A percentile compares a stretch with the other conserved stretches of the same genome.
Conservation (phyloP, 257 asterid genomes). For the Ilex aquifolium region DNA sequence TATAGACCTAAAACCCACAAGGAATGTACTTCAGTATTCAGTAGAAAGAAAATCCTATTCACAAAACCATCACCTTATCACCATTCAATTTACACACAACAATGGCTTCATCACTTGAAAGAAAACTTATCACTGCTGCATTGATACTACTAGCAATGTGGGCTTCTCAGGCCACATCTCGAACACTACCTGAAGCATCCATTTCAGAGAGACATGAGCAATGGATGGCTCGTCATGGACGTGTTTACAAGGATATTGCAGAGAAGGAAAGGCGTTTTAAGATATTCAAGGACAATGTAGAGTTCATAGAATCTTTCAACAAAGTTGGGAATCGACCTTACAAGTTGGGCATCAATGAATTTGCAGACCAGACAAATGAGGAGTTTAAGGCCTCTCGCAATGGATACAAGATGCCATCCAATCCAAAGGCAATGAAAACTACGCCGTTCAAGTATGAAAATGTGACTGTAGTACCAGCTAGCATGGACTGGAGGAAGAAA, state of each 20-base stretch:
- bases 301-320: not conserved
- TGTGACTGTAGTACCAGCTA: constrained; percentile 23
- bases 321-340: not conserved
- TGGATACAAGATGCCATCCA: not conserved
- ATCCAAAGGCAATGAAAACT: constrained; percentile 3
- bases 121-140: not conserved
- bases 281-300: not conserved
- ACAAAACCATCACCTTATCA: too few species aligned
- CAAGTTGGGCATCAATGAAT: not conserved
- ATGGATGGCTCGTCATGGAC: constrained; percentile 27
- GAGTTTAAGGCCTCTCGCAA: not conserved
- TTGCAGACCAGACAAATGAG: not conserved
- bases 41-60: too few species aligned
- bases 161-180: not conserved
- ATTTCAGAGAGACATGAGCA: constrained; percentile 21
- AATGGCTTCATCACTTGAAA: not conserved
- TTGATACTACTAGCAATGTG: not conserved
- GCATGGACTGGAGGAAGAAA: constrained; percentile 33
- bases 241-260: not conserved
- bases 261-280: not conserved
- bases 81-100: not conserved
- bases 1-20: too few species aligned
- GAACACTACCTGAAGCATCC: not conserved
- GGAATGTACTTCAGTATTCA: too few species aligned
- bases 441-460: constrained; percentile 25